Base-by-base conservation (phyloP, 805 yeast species). In the Starmerella tilneyi region DNA sequence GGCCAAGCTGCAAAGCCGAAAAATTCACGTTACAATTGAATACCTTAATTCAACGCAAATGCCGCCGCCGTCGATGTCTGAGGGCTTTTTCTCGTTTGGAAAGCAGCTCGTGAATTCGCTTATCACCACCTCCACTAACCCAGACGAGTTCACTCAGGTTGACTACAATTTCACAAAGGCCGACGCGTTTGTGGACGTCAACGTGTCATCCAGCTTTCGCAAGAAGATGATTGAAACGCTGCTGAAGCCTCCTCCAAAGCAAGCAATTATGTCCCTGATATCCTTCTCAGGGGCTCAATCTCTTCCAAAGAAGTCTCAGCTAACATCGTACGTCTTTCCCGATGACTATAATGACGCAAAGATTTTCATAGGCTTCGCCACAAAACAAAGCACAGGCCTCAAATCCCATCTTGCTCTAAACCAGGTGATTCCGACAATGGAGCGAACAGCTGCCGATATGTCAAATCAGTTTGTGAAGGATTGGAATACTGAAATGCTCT, bases 351-450 rank as follows among this genome's bases (percentile, higher is more conserved):
- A 57, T 31, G 69, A 65, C 37, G 67, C 69, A 6, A 64, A 64
- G 41, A 55, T 66, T 4, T 66, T 62, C 40, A 63, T 66, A 44
- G 70, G 70, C 4, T 66, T 66, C 44, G 67, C 70, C 3, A 66
- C 70, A 1, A 65, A 65, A 48, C 70, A 66, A 45, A 58, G 65
- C 23, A 63, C 70, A 0, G 64, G 63, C 1, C 32, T 66, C 28
- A 55, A 56, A 40, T 57, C 67, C 0, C 70, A 66, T 41, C 41
- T 66, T 2, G 63, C 67, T 2, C 41, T 65, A 37, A 65, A 62
- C 36, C 67, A 63, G 48, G 51, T 65, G 3, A 62, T 66, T n/a
- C 70, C 70, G 2, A 66, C 70, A 2, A 64, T 66, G 69, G 70
- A 66, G 44, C 58, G 70, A 5, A 65, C 70, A 0, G 68, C 67